Percentiles rank a stretch among this genome's conserved stretches.
Evolutionary conservation across 2,329 filamentous ascomycete species (phyloP).

Genomic region (Pseudohalonectria lignicola): DNA sequence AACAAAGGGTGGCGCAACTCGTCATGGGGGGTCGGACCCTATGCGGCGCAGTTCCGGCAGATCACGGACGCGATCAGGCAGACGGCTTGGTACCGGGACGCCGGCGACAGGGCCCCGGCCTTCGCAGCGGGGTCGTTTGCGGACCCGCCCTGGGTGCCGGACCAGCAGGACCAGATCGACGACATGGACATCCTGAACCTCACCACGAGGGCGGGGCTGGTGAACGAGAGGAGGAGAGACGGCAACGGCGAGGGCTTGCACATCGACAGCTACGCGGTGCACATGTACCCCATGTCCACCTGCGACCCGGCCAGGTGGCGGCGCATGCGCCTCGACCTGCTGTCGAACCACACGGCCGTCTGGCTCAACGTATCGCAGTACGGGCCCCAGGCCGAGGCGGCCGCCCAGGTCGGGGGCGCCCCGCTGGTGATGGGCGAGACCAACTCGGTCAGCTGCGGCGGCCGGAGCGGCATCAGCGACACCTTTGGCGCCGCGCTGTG

Average conservation of each 20-base stretch:
- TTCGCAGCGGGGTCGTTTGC: constrained; percentile 22
- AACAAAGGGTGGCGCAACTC: constrained; percentile 19
- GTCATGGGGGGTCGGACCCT: constrained; percentile 6
- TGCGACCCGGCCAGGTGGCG: constrained; percentile 13
- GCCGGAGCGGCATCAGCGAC: constrained; percentile 27
- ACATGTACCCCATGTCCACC: constrained; percentile 4
- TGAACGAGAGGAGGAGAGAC: constrained; percentile 8
- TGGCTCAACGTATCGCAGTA: constrained; percentile 7
- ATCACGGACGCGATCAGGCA: constrained; percentile 17
- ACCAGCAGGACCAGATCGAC: constrained; percentile 23
- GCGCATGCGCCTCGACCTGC: constrained; percentile 24
- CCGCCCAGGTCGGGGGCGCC: constrained; percentile 22
- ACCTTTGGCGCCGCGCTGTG: constrained; percentile 38
- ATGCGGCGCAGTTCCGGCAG: constrained; percentile 19
- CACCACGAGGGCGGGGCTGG: constrained; percentile 9
- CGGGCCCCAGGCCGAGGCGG: constrained; percentile 20
- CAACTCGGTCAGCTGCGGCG: constrained; percentile 28
- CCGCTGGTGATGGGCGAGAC: constrained; percentile 34
- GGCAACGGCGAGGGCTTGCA: constrained; percentile 15
- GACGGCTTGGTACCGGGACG: constrained; percentile 17
- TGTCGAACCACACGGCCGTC: constrained; percentile 18
- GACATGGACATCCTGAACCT: constrained; percentile 22
- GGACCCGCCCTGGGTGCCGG: constrained; percentile 22
- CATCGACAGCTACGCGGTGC: constrained; percentile 10
- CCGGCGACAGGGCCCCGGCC: constrained; percentile 10